These are phyloP conservation scores for Monosporascus sp. DNA, from an alignment of 2,329 filamentous ascomycete genomes.

Conservation along the genomic window DNA sequence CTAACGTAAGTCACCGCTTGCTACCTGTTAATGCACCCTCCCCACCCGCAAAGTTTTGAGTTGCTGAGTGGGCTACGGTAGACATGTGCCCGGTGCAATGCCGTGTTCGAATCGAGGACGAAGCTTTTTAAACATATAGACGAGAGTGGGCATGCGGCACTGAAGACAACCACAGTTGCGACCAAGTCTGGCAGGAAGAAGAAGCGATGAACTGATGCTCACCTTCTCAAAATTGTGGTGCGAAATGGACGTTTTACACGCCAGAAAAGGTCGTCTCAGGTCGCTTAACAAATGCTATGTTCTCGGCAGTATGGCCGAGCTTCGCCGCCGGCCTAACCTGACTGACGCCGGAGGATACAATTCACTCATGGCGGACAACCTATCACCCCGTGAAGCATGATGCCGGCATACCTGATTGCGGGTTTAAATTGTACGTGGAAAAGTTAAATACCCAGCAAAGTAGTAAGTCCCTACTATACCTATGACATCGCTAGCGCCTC, in stretches of 20 bases:
- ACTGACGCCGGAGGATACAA: too few species aligned
- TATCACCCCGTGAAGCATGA: too few species aligned
- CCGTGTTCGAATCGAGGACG: constrained; percentile 54
- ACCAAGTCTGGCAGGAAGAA: constrained; percentile 31
- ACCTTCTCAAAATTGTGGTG: too few species aligned
- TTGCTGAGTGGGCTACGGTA: constrained; percentile 23
- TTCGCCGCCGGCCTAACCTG: too few species aligned
- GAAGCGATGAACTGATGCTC: constrained; percentile 23
- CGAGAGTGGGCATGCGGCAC: constrained; percentile 58
- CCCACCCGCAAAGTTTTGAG: neutral
- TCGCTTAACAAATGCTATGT: too few species aligned
- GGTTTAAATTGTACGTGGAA: neutral
- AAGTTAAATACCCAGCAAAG: neutral
- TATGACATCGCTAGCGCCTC: neutral
- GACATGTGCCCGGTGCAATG: constrained; percentile 39
- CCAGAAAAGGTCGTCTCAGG: too few species aligned
- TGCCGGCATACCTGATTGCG: too few species aligned
- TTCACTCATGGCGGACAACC: too few species aligned
- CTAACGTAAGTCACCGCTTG: constrained; percentile 27
- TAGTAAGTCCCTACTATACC: neutral
- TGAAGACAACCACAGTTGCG: constrained; percentile 19
- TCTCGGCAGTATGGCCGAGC: too few species aligned
- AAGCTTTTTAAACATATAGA: constrained; percentile 70
- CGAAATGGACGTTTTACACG: too few species aligned
- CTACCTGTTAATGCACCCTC: neutral